Evolutionary conservation across 2,329 filamentous ascomycete genomes (phyloP).

Genomic region (Dactylellina parvicollis): DNA sequence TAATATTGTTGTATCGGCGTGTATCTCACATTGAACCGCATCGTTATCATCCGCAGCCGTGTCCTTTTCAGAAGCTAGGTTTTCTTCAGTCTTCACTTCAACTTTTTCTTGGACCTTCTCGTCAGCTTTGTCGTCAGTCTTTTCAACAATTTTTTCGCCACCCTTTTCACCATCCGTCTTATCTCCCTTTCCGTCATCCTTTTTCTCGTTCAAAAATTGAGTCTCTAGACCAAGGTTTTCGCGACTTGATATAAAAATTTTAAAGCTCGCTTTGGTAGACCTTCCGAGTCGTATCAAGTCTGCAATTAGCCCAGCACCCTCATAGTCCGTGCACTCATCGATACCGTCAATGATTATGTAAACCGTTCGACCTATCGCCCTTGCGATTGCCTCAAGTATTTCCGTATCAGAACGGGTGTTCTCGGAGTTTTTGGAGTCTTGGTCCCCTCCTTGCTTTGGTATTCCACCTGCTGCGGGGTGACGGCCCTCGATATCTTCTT

Average conservation of each 20-base stretch:
- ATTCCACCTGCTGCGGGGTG: not conserved
- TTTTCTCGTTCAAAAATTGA: not conserved
- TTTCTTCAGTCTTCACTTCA: not conserved
- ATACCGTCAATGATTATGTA: conserved; percentile 43
- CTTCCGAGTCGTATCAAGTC: conserved; percentile 21
- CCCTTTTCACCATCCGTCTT: not conserved
- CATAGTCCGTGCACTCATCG: conserved; percentile 44
- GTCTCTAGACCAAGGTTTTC: conserved; percentile 10
- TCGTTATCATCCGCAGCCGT: not conserved
- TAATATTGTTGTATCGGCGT: conserved; percentile 22
- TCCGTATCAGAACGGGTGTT: not conserved
- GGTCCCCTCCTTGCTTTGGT: not conserved
- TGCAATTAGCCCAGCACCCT: not conserved
- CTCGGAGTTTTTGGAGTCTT: not conserved
- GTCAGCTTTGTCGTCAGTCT: not conserved
- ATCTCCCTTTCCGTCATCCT: not conserved
- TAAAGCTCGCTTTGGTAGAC: conserved; percentile 3
- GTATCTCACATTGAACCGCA: conserved; percentile 10
- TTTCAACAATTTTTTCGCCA: not conserved
- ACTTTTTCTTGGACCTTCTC: not conserved
- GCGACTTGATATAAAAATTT: conserved; percentile 37
- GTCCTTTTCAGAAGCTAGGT: not conserved
- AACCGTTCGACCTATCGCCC: conserved; percentile 20
- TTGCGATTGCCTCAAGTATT: conserved; percentile 8
- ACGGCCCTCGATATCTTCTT: not conserved